Conservation (phyloP, 768 basidiomycete species). For the Trametes punicea region DNA sequence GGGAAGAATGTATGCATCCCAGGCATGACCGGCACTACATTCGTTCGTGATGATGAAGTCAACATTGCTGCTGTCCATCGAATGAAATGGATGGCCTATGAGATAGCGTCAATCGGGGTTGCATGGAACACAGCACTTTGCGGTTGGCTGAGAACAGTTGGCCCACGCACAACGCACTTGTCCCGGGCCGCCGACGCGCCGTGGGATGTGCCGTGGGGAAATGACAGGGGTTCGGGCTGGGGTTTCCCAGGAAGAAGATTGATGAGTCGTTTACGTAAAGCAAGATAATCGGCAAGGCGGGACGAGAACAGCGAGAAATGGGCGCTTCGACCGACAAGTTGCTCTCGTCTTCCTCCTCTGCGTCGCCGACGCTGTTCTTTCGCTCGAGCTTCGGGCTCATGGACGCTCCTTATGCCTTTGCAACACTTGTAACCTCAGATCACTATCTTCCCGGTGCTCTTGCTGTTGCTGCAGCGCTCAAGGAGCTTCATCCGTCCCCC, state of each 20-base stretch:
- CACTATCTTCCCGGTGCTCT: constrained; percentile 92
- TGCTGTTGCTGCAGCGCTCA: constrained; percentile 78
- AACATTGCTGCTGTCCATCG: too few species aligned
- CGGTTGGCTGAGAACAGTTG: background rate
- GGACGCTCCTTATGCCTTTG: constrained; percentile 76
- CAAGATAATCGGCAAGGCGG: constrained; percentile 12
- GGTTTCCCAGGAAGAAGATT: constrained; percentile 2
- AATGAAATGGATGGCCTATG: too few species aligned
- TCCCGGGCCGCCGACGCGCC: background rate
- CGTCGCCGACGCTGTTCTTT: constrained; percentile 20
- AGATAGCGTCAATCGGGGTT: too few species aligned
- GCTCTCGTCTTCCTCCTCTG: constrained; percentile 13
- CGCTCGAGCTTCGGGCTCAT: constrained; percentile 35
- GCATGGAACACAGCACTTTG: too few species aligned
- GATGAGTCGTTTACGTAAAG: constrained; percentile 13
- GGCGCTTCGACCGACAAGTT: constrained; percentile 7
- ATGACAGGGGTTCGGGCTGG: background rate
- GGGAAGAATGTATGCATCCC: too few species aligned
- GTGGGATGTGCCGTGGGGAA: constrained; percentile 7
- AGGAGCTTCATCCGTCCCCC: constrained; percentile 69
- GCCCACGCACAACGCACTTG: background rate
- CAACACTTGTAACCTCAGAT: constrained; percentile 89
- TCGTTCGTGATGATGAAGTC: too few species aligned
- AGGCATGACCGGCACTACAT: too few species aligned
- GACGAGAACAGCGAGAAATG: constrained; percentile 6